Evolutionary conservation across 164 flowering plant species (phyloP), one percentile per base, ranked within the genome.

Genomic region (Stephania cephalantha): DNA sequence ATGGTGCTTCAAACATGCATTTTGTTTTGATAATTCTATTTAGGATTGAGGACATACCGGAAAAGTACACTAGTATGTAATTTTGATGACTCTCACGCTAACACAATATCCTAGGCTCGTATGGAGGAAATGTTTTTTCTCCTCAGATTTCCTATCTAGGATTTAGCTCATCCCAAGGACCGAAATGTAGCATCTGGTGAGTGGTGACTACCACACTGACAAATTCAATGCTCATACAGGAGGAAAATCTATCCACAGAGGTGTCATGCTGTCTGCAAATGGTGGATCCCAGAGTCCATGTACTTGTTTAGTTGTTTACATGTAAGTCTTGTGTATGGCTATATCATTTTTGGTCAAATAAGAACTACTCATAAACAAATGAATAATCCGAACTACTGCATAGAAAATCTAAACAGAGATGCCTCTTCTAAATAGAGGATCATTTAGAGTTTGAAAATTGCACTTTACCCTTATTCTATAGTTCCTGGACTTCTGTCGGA

Each of bases 401-500:
- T 68, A 17, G 22, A 68, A 68, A 45, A 71, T 11, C 7, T 17
- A 29, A 50, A 71, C 46, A 55, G 9, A 25, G 30, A 15, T 61
- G 11, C 10, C 35, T 65, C 18, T 69, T 61, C 70, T 63, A 53
- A 69, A 63, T 71, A 20, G 74, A 71, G 18, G 69, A 75, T 68
- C 17, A 58, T 18, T 12, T 42, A 11, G 20, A 45, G 44, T 61
- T 46, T 3, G 29, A 64, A 74, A 44, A 29, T 71, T 20, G 73
- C 9, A 20, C 35, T 50, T 78, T 87, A 95, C 98, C 94, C 91
- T 87, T 84, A 93, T 93, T 83, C 89, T 88, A 78, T 72, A 78
- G 80, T 87, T 84, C 78, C 98, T 87, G 77, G 91, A 63, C 82
- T 85, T 90, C 74, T 90, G 92, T 63, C 98, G 92, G 68, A 84